Conservation (phyloP, 2,329 filamentous ascomycete genomes). For the Aspergillus glaucus region DNA sequence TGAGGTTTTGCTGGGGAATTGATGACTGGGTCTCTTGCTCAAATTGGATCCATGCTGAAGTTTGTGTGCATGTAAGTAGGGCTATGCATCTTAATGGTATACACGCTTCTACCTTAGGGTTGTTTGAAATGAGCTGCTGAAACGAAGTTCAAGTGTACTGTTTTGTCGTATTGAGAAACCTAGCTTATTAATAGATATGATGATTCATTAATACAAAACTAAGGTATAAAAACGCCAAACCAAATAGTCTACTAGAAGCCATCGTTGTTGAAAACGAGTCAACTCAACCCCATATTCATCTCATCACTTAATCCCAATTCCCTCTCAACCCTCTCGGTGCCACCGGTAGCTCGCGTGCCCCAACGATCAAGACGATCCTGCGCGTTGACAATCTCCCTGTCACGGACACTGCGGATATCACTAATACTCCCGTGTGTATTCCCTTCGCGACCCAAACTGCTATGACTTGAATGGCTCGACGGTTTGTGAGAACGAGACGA, state of each 20-base stretch:
- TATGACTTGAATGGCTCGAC: conserved; percentile 14
- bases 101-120: neutral
- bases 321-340: conserved; percentile 44
- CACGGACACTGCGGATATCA: conserved; percentile 29
- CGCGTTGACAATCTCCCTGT: conserved; percentile 33
- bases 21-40: no score
- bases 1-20: no score
- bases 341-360: conserved; percentile 49
- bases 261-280: conserved; percentile 13
- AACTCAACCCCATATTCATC: conserved; percentile 75
- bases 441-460: conserved; percentile 15
- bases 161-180: neutral
- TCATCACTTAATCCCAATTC: conserved; percentile 80
- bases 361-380: conserved; percentile 47
- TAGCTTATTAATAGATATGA: neutral
- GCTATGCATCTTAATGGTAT: no score
- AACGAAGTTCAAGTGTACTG: neutral
- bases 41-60: neutral
- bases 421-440: conserved; percentile 22
- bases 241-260: neutral
- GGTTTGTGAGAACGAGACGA: conserved; percentile 16
- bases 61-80: no score
- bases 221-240: neutral
- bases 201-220: neutral
- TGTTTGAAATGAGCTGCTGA: neutral